A percentile compares a stretch with the other conserved stretches of the same genome.
These are phyloP conservation scores for Lasiodiplodia gonubiensis DNA, from an alignment of 2,329 filamentous ascomycete species.

Conservation along the genomic window DNA sequence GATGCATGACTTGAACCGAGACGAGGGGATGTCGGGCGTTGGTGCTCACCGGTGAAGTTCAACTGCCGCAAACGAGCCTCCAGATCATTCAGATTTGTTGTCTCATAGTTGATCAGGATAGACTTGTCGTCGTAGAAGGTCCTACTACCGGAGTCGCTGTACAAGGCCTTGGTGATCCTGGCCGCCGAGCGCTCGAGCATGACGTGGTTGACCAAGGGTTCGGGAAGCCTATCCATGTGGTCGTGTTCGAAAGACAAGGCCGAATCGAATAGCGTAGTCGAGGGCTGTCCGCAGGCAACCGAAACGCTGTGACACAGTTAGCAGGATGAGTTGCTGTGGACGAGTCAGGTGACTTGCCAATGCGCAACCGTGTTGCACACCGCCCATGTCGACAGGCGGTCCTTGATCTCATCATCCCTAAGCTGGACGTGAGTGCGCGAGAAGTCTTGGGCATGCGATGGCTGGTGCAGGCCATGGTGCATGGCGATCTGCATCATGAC, in stretches of 20 bases:
- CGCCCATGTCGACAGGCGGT: slow-evolving; percentile 81
- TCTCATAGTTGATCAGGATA: slow-evolving; percentile 29
- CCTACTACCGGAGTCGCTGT: slow-evolving; percentile 29
- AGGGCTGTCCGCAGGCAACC: slow-evolving; percentile 83
- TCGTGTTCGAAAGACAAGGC: slow-evolving; percentile 59
- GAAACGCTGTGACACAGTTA: slow-evolving; percentile 61
- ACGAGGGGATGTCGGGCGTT: slow-evolving; percentile 4
- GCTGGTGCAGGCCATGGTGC: slow-evolving; percentile 80
- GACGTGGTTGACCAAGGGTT: slow-evolving; percentile 26
- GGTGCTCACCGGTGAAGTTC: slow-evolving; percentile 27
- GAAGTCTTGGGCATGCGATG: slow-evolving; percentile 83
- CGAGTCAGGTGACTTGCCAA: slow-evolving; percentile 51
- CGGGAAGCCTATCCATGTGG: slow-evolving; percentile 39
- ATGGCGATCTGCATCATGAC: slow-evolving; percentile 89
- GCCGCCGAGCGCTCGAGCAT: slow-evolving; percentile 29
- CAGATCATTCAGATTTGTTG: slow-evolving; percentile 29
- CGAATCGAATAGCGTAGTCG: slow-evolving; percentile 78
- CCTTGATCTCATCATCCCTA: slow-evolving; percentile 78
- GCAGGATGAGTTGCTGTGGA: slow-evolving; percentile 28
- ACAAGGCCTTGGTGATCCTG: slow-evolving; percentile 28
- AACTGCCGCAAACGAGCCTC: slow-evolving; percentile 28
- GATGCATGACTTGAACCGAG: not conserved
- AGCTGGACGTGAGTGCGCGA: slow-evolving; percentile 75
- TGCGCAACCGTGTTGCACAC: slow-evolving; percentile 86
- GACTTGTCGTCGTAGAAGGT: slow-evolving; percentile 29